Percentiles rank a stretch among this genome's conserved stretches.
Conservation (phyloP, 768 basidiomycete species). For the Leccinum ochraceum region DNA sequence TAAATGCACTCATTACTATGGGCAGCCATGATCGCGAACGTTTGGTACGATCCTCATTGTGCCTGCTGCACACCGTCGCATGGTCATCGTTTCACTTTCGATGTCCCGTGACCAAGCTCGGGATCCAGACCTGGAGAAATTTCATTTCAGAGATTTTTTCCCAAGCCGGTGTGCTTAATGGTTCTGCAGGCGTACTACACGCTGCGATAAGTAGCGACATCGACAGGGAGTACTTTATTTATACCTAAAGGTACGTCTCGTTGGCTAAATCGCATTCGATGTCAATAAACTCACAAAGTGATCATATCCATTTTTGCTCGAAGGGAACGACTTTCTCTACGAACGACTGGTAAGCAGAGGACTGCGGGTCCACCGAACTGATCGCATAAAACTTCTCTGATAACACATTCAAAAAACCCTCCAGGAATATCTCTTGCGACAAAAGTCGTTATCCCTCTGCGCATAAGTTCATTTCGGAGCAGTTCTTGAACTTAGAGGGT, state of each 20-base stretch:
- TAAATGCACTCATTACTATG: background rate
- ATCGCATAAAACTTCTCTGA: background rate
- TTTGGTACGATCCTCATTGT: slow-evolving; percentile 4
- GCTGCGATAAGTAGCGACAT: too few relatives aligned
- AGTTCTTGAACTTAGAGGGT: slow-evolving; percentile 14
- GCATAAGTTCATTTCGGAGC: slow-evolving; percentile 6
- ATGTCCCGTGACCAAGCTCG: slow-evolving; percentile 15
- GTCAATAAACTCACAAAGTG: too few relatives aligned
- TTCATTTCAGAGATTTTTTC: slow-evolving; percentile 4
- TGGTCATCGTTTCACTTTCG: background rate
- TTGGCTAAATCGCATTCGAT: too few relatives aligned
- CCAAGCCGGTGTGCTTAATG: too few relatives aligned
- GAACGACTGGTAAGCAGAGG: slow-evolving; percentile 10
- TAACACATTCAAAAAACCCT: background rate
- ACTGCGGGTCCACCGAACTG: background rate
- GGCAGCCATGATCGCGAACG: slow-evolving; percentile 6
- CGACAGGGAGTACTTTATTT: too few relatives aligned
- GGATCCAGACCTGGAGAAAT: slow-evolving; percentile 12
- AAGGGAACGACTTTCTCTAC: background rate
- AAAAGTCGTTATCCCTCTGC: slow-evolving; percentile 13
- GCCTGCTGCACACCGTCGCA: too few relatives aligned
- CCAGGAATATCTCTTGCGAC: slow-evolving; percentile 11
- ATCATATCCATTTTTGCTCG: too few relatives aligned
- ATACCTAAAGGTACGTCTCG: too few relatives aligned
- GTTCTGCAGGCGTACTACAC: too few relatives aligned